Evolutionary conservation across 306 rosid species (phyloP), one percentile per base, ranked within the genome.

Genomic region (Lathyrus aphaca): DNA sequence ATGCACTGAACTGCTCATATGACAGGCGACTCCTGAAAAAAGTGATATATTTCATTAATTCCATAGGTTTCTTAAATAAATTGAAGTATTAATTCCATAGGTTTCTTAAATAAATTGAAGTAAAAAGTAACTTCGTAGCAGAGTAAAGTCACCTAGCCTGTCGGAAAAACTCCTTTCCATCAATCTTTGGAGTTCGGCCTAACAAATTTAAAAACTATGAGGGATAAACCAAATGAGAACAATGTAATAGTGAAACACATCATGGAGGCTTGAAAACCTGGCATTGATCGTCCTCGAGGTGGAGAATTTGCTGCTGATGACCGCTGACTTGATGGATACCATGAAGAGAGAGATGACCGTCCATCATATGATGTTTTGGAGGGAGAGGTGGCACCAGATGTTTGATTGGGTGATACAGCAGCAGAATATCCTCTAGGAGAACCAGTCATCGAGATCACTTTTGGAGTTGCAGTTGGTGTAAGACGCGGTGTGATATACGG

Each of bases 311-410:
- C 96, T 48, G 99, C 97, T 45, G 99, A 95, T 40, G 99, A 91
- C 85, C 87, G 99, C 86, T 95, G 97, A 85, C 99, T 95, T 63
- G 99, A 91, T 48, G 97, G 79, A 81, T 87, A 87, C 99, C 99
- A 95, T 8, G 96, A 77, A 60, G 99, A 80, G 48, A 84, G 48
- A 51, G 90, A 80, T 40, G 74, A 59, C 4, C 87, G 89, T 45
- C 87, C 90, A 6, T 90, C 97, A 43, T 84, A 84, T 37, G 91
- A 78, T 25, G 57, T 64, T 72, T 80, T 91, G 44, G 88, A 77
- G 16, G 99, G 99, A 80, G 99, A 91, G 68, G 91, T 80, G 54
- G 88, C 69, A 75, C 96, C 88, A 54, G 97, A 89, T 11, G 82
- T 73, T 74, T 44, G 73, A 64, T 57, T 82, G 40, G 97, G 97